These are phyloP conservation scores for Lathyrus sativus DNA, from an alignment of 306 rosid genomes.

Conservation along the genomic window DNA sequence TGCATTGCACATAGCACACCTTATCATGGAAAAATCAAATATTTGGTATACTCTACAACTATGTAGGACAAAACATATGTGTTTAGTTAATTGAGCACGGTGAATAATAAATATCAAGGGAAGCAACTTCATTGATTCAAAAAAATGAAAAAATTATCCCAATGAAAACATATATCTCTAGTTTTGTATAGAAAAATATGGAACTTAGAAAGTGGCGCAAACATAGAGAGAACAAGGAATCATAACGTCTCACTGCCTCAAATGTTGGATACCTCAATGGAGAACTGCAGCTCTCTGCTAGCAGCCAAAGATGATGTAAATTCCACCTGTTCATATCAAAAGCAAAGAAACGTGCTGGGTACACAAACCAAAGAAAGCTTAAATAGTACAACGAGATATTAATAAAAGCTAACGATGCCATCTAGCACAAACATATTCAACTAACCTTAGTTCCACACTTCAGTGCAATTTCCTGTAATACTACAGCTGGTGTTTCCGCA, in stretches of 20 bases:
- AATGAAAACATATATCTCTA: not conserved
- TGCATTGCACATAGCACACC: not conserved
- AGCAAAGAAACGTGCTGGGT: constrained; percentile 31
- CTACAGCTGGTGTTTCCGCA: constrained; percentile 65
- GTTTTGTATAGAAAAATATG: constrained; percentile 25
- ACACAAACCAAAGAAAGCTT: constrained; percentile 30
- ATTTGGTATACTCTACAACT: constrained; percentile 4
- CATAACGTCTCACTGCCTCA: constrained; percentile 19
- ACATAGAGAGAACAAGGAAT: constrained; percentile 29
- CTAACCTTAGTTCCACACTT: constrained; percentile 93
- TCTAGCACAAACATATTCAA: constrained; percentile 26
- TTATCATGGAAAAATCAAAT: constrained; percentile 19
- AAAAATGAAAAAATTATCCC: not conserved
- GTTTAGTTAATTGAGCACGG: not conserved
- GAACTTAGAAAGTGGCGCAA: constrained; percentile 8
- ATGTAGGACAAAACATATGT: constrained; percentile 20
- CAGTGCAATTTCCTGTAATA: constrained; percentile 80
- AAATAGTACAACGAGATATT: constrained; percentile 7
- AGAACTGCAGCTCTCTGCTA: constrained; percentile 75
- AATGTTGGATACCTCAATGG: constrained; percentile 63
- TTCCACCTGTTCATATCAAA: constrained; percentile 66
- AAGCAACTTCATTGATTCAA: constrained; percentile 13
- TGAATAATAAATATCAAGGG: constrained; percentile 2
- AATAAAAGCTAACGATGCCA: constrained; percentile 29
- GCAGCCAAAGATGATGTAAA: constrained; percentile 68